A percentile compares a stretch with the other conserved stretches of the same genome.
Evolutionary conservation across 202 grass and related monocot species (phyloP).

Genomic region (Carex arenaria): DNA sequence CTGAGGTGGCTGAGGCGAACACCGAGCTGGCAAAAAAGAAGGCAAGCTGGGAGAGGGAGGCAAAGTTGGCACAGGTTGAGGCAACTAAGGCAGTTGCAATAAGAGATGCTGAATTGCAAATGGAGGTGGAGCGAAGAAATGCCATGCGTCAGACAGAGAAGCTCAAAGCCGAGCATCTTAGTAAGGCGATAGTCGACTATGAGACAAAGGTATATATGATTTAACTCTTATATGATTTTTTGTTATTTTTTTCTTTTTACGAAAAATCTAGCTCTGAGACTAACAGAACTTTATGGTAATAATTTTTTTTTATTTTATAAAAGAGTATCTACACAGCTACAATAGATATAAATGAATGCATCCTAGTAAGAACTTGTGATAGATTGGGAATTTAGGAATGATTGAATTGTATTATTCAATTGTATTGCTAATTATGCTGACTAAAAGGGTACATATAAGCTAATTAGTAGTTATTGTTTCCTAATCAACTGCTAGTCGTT

Average conservation of each 20-base stretch:
- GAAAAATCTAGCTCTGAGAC: background rate
- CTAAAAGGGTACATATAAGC: too few species aligned
- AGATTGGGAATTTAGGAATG: too few species aligned
- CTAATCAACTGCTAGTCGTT: too few species aligned
- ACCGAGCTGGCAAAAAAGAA: constrained; percentile 47
- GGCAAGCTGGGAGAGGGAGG: constrained; percentile 36
- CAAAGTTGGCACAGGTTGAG: constrained; percentile 57
- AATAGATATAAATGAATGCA: background rate
- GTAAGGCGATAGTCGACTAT: constrained; percentile 41
- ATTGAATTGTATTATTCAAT: too few species aligned
- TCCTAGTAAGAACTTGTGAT: too few species aligned
- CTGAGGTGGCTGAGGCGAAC: constrained; percentile 45
- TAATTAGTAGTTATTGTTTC: too few species aligned
- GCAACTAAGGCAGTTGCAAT: constrained; percentile 55
- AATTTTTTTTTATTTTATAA: background rate
- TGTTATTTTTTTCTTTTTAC: background rate
- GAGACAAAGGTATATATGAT: constrained; percentile 39
- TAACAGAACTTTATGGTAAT: background rate
- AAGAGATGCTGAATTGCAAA: constrained; percentile 61
- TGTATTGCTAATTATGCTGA: too few species aligned
- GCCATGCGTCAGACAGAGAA: constrained; percentile 43
- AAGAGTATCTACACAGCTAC: background rate
- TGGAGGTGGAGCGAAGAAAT: constrained; percentile 76
- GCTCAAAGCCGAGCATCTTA: constrained; percentile 58
- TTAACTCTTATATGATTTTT: background rate